Evolutionary conservation across 2,329 filamentous ascomycete genomes (phyloP).

Genomic region (Balansia obtecta): DNA sequence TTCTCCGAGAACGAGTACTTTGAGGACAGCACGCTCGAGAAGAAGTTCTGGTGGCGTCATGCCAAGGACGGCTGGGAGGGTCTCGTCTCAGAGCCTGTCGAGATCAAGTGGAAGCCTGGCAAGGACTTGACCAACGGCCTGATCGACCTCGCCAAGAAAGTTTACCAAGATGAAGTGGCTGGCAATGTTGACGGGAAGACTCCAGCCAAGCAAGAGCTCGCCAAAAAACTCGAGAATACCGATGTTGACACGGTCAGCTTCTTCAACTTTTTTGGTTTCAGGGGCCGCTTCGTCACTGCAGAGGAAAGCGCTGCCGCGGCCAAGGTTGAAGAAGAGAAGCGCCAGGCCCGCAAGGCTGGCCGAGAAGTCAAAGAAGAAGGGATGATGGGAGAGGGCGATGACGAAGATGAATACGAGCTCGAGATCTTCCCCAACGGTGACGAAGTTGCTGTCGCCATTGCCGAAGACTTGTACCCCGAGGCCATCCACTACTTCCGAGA

Average conservation of each 20-base stretch:
- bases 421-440: conserved; percentile 87
- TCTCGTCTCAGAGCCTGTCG: conserved; percentile 78
- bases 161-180: conserved; percentile 48
- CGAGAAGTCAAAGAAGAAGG: conserved; percentile 33
- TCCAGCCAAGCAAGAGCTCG: conserved; percentile 35
- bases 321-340: conserved; percentile 47
- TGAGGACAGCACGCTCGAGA: conserved; percentile 64
- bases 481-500: conserved; percentile 75
- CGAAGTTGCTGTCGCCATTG: conserved; percentile 65
- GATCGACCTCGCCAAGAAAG: conserved; percentile 57
- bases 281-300: conserved; percentile 53
- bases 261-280: conserved; percentile 82
- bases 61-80: conserved; percentile 57
- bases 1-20: conserved; percentile 78
- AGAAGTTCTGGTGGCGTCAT: conserved; percentile 81
- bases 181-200: conserved; percentile 29
- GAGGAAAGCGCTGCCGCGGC: conserved; percentile 56
- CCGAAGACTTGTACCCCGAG: conserved; percentile 79
- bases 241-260: conserved; percentile 61
- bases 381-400: conserved; percentile 41
- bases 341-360: conserved; percentile 34
- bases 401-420: conserved; percentile 50
- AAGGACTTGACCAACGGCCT: conserved; percentile 77
- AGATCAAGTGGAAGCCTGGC: conserved; percentile 70
- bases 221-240: conserved; percentile 44